Base-by-base conservation (phyloP, 768 basidiomycete genomes). In the Collybiopsis luxurians region DNA sequence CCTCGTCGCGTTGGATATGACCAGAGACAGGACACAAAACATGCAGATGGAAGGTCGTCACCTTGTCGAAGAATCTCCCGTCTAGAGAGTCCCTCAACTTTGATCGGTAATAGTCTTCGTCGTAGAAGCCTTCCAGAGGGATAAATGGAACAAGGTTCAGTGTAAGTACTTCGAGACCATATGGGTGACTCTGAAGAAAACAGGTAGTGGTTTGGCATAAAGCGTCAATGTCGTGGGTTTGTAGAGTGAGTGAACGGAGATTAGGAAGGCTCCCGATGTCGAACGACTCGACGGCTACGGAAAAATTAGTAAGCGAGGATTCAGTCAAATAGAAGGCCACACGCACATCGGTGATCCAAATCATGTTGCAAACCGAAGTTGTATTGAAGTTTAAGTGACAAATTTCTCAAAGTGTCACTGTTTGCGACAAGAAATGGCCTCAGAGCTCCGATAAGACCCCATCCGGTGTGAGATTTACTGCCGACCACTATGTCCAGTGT, bases 191-290 rank as follows among this genome's bases (percentile, higher is more conserved):
- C 24, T 9, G 3, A 27, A 55, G 39, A 19, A 55, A 46, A 43
- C 26, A 26, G n/a, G n/a, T 3, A 24, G 30, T 23, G 6, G 42
- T 55, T n/a, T 44, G 39, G 42, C 53, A 44, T 21, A 55, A n/a
- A 28, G 53, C 53, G 28, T 44, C 27, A n/a, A 55, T 27, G 19
- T 55, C 42, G 30, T 55, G 26, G 11, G 24, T 44, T 26, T 24
- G 53, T n/a, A 55, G 21, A 34, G 40, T 44, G 23, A 55, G 53
- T 11, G 38, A 44, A 9, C 53, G 53, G n/a, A 55, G 53, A n/a
- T 44, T 43, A 19, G 40, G 39, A n/a, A 55, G 44, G 27, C 6
- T 55, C 40, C 40, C 44, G 2, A 55, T 27, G n/a, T 45, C 17
- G 4, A 55, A 21, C 19, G 9, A 7, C 24, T 23, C 24, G 6